Evolutionary conservation across 2,329 filamentous ascomycete species (phyloP).

Genomic region (Leptodontidium sp.): DNA sequence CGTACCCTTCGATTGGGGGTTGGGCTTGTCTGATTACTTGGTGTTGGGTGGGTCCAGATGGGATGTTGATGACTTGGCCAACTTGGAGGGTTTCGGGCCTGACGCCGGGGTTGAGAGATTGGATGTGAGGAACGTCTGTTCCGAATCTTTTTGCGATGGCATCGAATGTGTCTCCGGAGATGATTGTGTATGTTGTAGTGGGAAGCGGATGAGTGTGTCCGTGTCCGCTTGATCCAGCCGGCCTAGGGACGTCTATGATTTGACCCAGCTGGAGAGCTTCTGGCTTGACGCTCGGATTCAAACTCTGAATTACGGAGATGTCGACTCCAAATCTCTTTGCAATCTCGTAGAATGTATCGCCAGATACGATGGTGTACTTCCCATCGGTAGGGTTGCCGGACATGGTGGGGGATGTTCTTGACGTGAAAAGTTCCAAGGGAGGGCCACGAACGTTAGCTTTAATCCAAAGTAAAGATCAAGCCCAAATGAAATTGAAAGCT

Average conservation of each 20-base stretch:
- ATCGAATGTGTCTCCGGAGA: constrained; percentile 20
- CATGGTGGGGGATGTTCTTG: not conserved
- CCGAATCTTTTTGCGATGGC: constrained; percentile 14
- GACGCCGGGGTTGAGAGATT: constrained; percentile 16
- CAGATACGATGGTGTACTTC: constrained; percentile 19
- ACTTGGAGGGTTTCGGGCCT: constrained; percentile 27
- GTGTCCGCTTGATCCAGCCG: not conserved
- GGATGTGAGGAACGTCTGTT: not conserved
- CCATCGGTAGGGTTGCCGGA: not conserved
- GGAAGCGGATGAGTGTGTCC: not conserved
- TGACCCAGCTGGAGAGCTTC: constrained; percentile 17
- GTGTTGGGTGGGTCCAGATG: constrained; percentile 2
- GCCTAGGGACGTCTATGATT: constrained; percentile 1
- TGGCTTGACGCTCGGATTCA: constrained; percentile 16
- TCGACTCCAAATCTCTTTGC: constrained; percentile 6
- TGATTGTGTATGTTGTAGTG: constrained; percentile 10
- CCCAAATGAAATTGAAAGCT: too few species aligned
- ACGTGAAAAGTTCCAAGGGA: not conserved
- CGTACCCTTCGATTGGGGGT: constrained; percentile 22
- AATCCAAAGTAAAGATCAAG: too few species aligned
- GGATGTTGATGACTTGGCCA: constrained; percentile 24
- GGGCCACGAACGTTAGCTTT: not conserved
- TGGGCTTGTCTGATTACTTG: not conserved
- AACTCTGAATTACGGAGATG: constrained; percentile 3
- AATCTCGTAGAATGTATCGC: constrained; percentile 16